phyloP scores from a whole-genome alignment of 768 basidiomycete genomes.

The Lyophyllum semitale region DNA sequence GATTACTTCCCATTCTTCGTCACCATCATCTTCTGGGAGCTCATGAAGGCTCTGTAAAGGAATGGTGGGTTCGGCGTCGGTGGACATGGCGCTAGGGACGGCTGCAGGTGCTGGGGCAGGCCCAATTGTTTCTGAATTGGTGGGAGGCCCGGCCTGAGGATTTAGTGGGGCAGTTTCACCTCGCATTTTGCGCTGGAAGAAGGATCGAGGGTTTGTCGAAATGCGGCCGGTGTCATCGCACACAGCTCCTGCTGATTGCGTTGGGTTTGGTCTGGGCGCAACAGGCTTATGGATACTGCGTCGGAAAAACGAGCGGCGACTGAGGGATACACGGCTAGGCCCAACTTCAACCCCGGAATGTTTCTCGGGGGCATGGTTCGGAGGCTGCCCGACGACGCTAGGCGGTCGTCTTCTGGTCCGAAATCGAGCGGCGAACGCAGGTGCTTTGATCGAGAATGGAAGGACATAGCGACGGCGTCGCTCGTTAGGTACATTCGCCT shows the following conservation, averaged over 20 bases:
- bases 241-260: background rate
- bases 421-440: constrained; percentile 2
- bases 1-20: constrained; percentile 23
- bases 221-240: constrained; percentile 3
- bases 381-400: background rate
- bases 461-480: constrained; percentile 1
- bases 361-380: background rate
- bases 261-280: background rate
- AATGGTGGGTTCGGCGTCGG: background rate
- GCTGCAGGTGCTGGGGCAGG: background rate
- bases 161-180: background rate
- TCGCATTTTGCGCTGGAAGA: constrained; percentile 10
- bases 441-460: constrained; percentile 10
- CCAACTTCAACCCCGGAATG: background rate
- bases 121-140: background rate
- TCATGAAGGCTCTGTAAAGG: background rate
- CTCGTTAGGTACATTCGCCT: background rate
- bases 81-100: background rate
- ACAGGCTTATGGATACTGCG: constrained; percentile 7
- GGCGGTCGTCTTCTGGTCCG: background rate
- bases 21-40: constrained; percentile 10
- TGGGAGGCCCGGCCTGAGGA: background rate
- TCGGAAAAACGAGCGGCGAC: constrained; percentile 13
- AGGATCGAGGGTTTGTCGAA: constrained; percentile 7
- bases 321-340: constrained; percentile 9